Conservation (phyloP, 352 stramenopile genomes). For the Thalassiosira hispida region DNA sequence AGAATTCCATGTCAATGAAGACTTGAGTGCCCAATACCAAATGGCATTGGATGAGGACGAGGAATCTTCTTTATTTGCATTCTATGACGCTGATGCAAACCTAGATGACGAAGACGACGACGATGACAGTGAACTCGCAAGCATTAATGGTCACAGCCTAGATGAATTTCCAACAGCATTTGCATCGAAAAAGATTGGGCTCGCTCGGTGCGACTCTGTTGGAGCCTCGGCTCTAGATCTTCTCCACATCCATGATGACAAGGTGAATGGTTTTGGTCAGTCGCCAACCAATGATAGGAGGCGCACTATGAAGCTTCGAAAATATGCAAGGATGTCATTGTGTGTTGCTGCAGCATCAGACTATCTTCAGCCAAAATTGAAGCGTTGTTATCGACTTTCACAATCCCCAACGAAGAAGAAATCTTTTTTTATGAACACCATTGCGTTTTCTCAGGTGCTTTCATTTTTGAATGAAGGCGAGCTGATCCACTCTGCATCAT, state of each 20-base stretch:
- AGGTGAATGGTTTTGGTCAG: slow-evolving; percentile 5
- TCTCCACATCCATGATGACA: slow-evolving; percentile 53
- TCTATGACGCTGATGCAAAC: slow-evolving; percentile 28
- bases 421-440: slow-evolving; percentile 10
- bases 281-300: slow-evolving; percentile 30
- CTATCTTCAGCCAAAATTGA: slow-evolving; percentile 21
- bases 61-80: slow-evolving; percentile 16
- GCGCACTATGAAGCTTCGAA: slow-evolving; percentile 62
- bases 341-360: slow-evolving; percentile 53
- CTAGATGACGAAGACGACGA: slow-evolving; percentile 9
- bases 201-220: slow-evolving; percentile 41
- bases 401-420: slow-evolving; percentile 29
- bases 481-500: slow-evolving; percentile 56
- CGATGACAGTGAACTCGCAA: slow-evolving; percentile 11
- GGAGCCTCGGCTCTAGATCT: slow-evolving; percentile 44
- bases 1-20: slow-evolving; percentile 40
- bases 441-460: slow-evolving; percentile 58
- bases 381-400: slow-evolving; percentile 27
- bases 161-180: slow-evolving; percentile 26
- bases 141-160: slow-evolving; percentile 8
- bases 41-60: slow-evolving; percentile 31
- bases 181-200: slow-evolving; percentile 21
- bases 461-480: slow-evolving; percentile 75
- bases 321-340: slow-evolving; percentile 71
- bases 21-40: slow-evolving; percentile 36